phyloP scores from a whole-genome alignment of 1,284 basidiomycete species.

The Austroboletus novae-zelandiae region DNA sequence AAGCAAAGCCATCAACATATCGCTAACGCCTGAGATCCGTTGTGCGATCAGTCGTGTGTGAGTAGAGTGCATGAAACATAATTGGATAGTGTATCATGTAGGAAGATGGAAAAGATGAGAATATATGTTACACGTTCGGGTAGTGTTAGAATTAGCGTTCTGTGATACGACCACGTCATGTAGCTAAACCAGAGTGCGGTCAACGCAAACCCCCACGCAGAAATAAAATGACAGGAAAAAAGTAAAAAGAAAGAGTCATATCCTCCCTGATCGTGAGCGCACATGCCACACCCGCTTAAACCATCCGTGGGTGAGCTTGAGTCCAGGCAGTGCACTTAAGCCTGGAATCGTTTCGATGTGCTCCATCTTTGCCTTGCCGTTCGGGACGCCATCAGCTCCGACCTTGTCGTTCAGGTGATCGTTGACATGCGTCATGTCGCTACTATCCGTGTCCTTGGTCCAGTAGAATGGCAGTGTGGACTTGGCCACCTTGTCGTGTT shows the following conservation, averaged over 20 bases:
- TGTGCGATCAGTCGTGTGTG: neutral
- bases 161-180: neutral
- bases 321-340: constrained; percentile 20
- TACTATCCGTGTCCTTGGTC: constrained; percentile 38
- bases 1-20: constrained; percentile 27
- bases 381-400: neutral
- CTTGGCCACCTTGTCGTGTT: constrained; percentile 27
- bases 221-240: neutral
- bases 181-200: neutral
- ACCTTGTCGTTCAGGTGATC: neutral
- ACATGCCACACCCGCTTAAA: constrained; percentile 33
- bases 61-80: neutral
- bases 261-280: constrained; percentile 22
- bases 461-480: constrained; percentile 38
- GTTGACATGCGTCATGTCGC: constrained; percentile 28
- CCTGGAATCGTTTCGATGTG: constrained; percentile 27
- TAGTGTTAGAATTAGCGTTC: constrained; percentile 4
- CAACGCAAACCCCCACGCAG: constrained; percentile 10
- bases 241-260: constrained; percentile 12
- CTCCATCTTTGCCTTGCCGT: constrained; percentile 12
- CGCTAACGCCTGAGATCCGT: neutral
- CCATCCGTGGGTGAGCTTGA: constrained; percentile 30
- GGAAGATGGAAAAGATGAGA: neutral
- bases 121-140: neutral
- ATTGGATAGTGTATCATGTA: constrained; percentile 2